These are phyloP conservation scores for Microascus cirrosus DNA, from an alignment of 2,329 filamentous ascomycete species.

Conservation along the genomic window DNA sequence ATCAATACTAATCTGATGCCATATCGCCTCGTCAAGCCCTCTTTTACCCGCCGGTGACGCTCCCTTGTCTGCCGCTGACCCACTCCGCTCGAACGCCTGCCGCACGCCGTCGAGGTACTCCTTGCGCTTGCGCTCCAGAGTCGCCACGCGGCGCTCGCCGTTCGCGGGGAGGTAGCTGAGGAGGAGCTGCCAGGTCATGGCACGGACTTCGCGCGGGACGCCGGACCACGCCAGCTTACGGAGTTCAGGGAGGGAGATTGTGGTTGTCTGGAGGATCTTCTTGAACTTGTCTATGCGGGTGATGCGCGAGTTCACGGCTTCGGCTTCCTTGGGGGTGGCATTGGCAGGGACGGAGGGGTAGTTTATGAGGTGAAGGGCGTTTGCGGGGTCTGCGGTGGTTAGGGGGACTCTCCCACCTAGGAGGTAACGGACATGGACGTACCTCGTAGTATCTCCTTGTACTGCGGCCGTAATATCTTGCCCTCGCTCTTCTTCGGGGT, in stretches of 20 bases:
- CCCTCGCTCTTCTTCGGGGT: constrained; percentile 82
- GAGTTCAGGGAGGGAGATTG: constrained; percentile 75
- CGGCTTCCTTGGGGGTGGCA: constrained; percentile 71
- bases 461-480: constrained; percentile 92
- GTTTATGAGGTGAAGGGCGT: constrained; percentile 87
- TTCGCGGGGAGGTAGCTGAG: constrained; percentile 95
- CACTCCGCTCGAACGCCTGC: constrained; percentile 53
- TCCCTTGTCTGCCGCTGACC: constrained; percentile 14
- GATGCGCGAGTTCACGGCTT: constrained; percentile 77
- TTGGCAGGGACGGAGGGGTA: constrained; percentile 65
- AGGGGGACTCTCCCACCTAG: constrained; percentile 7
- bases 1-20: constrained; percentile 99
- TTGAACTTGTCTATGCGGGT: constrained; percentile 98
- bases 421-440: constrained; percentile 1
- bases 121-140: constrained; percentile 86
- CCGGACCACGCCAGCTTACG: constrained; percentile 87
- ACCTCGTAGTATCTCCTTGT: constrained; percentile 87
- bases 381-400: constrained; percentile 57
- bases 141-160: constrained; percentile 80
- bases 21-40: constrained; percentile 90
- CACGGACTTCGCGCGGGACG: constrained; percentile 85
- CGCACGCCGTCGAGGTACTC: constrained; percentile 91
- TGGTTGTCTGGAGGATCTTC: constrained; percentile 82
- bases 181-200: constrained; percentile 97
- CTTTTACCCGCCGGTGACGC: constrained; percentile 31